Evolutionary conservation across 139 green algal species (phyloP).

Genomic region (Closterium sp.): DNA sequence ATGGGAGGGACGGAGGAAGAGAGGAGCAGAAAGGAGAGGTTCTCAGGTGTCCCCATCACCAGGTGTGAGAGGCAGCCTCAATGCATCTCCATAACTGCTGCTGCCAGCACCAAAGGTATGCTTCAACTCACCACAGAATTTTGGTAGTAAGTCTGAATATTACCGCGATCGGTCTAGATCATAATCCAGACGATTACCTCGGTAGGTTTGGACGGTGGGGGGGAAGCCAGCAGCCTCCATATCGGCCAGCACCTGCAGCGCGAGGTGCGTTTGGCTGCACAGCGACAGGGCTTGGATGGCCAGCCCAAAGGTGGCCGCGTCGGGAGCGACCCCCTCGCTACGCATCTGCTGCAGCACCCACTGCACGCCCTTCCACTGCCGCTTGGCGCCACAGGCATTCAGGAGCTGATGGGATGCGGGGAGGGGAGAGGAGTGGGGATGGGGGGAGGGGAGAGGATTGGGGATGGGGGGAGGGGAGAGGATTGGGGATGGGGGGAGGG

Average conservation of each 20-base stretch:
- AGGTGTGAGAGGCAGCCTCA: too few relatives aligned
- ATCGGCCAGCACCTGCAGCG: not conserved
- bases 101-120: too few relatives aligned
- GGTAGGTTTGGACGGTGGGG: not conserved
- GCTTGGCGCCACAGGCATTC: constrained; percentile 4
- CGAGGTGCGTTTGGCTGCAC: not conserved
- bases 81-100: too few relatives aligned
- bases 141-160: too few relatives aligned
- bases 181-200: not conserved
- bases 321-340: not conserved
- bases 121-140: too few relatives aligned
- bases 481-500: not conserved
- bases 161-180: too few relatives aligned
- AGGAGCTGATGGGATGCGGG: not conserved
- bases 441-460: not conserved
- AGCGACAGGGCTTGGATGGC: constrained; percentile 8
- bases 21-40: too few relatives aligned
- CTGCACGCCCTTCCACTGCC: constrained; percentile 5
- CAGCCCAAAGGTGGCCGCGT: constrained; percentile 14
- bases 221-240: not conserved
- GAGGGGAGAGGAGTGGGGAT: not conserved
- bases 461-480: not conserved
- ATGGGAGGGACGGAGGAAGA: not conserved
- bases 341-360: constrained; percentile 20
- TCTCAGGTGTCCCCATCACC: too few relatives aligned